phyloP scores from a whole-genome alignment of 73 alveolate species.

The Paramecium sexaurelia region DNA sequence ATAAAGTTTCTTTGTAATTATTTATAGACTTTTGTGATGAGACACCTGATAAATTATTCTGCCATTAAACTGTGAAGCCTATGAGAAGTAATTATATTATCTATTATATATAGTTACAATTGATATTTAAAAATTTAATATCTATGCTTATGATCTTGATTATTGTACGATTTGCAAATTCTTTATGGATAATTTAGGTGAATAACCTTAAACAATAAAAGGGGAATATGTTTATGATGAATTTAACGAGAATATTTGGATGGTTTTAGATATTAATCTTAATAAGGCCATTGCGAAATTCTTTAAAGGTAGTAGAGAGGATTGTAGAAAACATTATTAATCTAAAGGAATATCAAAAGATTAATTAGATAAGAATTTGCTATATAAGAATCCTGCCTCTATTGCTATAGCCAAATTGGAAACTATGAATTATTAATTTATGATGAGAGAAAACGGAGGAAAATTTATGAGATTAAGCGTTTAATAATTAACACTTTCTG shows the following conservation, averaged over 20 bases:
- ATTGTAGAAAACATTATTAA: not conserved
- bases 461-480: conserved; percentile 22
- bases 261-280: conserved; percentile 43
- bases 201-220: conserved; percentile 49
- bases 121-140: not conserved
- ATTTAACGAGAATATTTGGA: conserved; percentile 53
- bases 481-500: not conserved
- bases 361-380: not conserved
- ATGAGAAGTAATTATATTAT: not conserved
- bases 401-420: conserved; percentile 25
- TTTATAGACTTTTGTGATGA: conserved; percentile 15
- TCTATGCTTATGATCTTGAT: conserved; percentile 63
- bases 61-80: not conserved
- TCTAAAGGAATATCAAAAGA: not conserved
- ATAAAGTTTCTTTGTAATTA: not conserved
- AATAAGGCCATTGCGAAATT: conserved; percentile 34
- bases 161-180: conserved; percentile 58
- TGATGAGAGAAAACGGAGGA: conserved; percentile 55
- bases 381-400: conserved; percentile 46
- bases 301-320: conserved; percentile 47
- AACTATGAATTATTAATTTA: not conserved
- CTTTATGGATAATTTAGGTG: conserved; percentile 68
- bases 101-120: not conserved
- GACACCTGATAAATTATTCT: not conserved
- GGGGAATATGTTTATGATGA: not conserved